These are phyloP conservation scores for Rheum nobile DNA, from an alignment of 148 eudicot genomes.

Conservation along the genomic window DNA sequence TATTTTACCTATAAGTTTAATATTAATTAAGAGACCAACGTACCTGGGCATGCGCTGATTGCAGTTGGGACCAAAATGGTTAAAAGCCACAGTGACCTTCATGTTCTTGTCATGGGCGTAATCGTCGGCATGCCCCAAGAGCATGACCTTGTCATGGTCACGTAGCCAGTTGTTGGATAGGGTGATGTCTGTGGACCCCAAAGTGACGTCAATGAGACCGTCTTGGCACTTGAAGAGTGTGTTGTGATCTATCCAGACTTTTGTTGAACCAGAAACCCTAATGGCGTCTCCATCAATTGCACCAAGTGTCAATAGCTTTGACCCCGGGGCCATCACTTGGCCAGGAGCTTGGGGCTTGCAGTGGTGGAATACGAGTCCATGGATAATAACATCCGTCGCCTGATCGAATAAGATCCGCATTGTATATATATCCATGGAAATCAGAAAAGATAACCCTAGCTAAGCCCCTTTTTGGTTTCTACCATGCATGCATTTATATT, in stretches of 20 bases:
- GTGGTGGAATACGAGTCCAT: slow-evolving; percentile 53
- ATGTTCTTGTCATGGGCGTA: slow-evolving; percentile 46
- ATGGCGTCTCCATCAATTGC: slow-evolving; percentile 64
- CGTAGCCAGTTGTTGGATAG: slow-evolving; percentile 78
- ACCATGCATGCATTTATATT: no score
- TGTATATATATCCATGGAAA: not conserved
- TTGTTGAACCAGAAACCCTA: slow-evolving; percentile 39
- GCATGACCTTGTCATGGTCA: slow-evolving; percentile 76
- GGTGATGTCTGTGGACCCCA: slow-evolving; percentile 64
- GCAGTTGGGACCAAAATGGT: slow-evolving; percentile 73
- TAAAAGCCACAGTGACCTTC: slow-evolving; percentile 77
- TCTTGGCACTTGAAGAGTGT: slow-evolving; percentile 50
- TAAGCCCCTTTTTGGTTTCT: no score
- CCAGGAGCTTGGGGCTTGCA: slow-evolving; percentile 39
- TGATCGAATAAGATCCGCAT: not conserved
- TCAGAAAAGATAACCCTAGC: not conserved
- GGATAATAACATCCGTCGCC: slow-evolving; percentile 71
- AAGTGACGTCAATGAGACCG: slow-evolving; percentile 74
- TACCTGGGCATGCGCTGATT: slow-evolving; percentile 89
- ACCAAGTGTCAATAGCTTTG: slow-evolving; percentile 21
- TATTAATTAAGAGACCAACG: no score
- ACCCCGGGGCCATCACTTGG: slow-evolving; percentile 44
- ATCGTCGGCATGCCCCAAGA: slow-evolving; percentile 76
- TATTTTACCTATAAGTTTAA: no score
- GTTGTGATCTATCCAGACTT: slow-evolving; percentile 82